A percentile compares a stretch with the other conserved stretches of the same genome.
These are phyloP conservation scores for Wickerhamiella nectarea DNA, from an alignment of 805 yeast species.

Conservation along the genomic window DNA sequence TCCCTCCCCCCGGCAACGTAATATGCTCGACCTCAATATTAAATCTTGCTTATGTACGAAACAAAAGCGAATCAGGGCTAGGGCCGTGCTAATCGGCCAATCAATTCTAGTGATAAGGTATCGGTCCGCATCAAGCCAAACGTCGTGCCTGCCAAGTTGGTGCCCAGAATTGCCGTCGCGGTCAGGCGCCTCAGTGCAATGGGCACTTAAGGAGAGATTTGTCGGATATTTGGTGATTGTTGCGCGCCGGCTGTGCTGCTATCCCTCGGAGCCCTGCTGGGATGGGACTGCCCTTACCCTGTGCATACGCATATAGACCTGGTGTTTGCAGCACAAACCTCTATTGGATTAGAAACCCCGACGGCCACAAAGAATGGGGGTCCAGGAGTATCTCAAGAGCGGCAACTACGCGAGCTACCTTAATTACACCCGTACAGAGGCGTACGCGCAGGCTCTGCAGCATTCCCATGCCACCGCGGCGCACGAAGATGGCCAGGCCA, in stretches of 20 bases:
- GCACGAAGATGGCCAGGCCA: slow-evolving; percentile 22
- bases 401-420: slow-evolving; percentile 6
- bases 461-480: not conserved
- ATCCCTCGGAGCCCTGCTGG: too few relatives aligned
- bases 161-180: too few relatives aligned
- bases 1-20: too few relatives aligned
- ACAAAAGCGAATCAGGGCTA: too few relatives aligned
- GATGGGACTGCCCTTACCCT: not conserved
- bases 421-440: slow-evolving; percentile 3
- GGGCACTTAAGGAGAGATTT: too few relatives aligned
- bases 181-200: too few relatives aligned
- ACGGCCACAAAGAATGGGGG: not conserved
- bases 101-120: not conserved
- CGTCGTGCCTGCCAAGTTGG: too few relatives aligned
- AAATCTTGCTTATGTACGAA: too few relatives aligned
- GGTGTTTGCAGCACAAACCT: not conserved
- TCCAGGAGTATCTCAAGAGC: slow-evolving; percentile 3
- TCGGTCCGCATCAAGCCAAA: not conserved
- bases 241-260: too few relatives aligned
- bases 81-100: not conserved
- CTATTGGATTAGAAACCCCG: not conserved
- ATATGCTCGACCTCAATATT: too few relatives aligned
- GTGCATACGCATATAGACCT: slow-evolving; percentile 1
- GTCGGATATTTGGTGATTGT: too few relatives aligned
- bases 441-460: not conserved